phyloP scores from a whole-genome alignment of 495 filamentous ascomycete genomes.

The Haplographium delicatum region DNA sequence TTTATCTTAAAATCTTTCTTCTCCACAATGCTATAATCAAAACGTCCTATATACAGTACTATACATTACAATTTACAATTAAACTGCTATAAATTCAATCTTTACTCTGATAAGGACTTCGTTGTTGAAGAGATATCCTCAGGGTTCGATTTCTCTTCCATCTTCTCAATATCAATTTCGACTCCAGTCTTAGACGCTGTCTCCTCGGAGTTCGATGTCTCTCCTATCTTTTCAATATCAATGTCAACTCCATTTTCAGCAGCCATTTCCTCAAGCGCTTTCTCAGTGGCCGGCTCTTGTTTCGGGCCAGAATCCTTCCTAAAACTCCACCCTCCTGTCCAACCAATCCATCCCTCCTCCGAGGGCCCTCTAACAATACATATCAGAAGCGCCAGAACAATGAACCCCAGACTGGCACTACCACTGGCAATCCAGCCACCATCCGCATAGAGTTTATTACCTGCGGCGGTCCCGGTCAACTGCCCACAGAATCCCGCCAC shows the following conservation, averaged over 20 bases:
- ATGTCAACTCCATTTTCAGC: constrained; percentile 1
- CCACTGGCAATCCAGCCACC: constrained; percentile 68
- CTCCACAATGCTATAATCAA: too few species aligned
- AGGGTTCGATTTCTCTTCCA: too few species aligned
- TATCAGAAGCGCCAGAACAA: constrained; percentile 53
- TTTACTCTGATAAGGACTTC: too few species aligned
- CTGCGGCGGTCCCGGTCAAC: constrained; percentile 67
- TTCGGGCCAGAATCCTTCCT: constrained; percentile 19
- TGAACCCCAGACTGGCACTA: constrained; percentile 61
- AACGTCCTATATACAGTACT: too few species aligned
- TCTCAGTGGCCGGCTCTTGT: constrained; percentile 19
- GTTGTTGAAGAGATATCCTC: too few species aligned
- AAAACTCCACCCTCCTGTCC: constrained; percentile 62
- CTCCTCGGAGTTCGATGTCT: too few species aligned
- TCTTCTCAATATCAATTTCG: background rate
- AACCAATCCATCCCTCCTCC: constrained; percentile 70
- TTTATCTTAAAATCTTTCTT: too few species aligned
- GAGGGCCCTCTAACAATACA: constrained; percentile 57
- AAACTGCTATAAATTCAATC: too few species aligned
- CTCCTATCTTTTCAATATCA: background rate
- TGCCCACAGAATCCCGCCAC: constrained; percentile 69
- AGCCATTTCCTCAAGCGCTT: constrained; percentile 14
- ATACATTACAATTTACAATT: too few species aligned
- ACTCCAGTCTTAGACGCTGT: too few species aligned
- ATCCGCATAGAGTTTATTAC: constrained; percentile 62